phyloP scores from a whole-genome alignment of 2,329 filamentous ascomycete species.

The Camillea tinctor region DNA sequence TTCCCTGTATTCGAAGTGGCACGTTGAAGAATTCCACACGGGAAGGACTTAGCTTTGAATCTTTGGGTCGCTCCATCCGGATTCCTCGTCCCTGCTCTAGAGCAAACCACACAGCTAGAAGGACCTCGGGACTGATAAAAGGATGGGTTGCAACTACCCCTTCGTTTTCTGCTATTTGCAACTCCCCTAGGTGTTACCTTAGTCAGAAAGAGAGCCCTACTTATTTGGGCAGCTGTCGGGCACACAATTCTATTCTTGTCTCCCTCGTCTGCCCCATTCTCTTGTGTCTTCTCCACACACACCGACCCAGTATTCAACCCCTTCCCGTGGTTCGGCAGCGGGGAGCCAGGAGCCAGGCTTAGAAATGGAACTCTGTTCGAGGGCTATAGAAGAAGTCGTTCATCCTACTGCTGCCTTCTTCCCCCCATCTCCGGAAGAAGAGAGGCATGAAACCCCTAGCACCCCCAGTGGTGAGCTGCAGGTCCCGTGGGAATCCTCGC shows the following conservation, averaged over 20 bases:
- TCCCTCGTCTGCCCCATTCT: not conserved
- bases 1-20: not conserved
- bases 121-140: not conserved
- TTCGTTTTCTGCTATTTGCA: not conserved
- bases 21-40: not conserved
- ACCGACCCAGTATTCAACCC: not conserved
- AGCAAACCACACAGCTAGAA: not conserved
- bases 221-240: not conserved
- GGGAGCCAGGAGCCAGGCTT: not conserved
- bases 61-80: not conserved
- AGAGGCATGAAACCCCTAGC: slow-evolving; percentile 4
- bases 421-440: slow-evolving; percentile 7
- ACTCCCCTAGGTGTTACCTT: not conserved
- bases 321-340: not conserved
- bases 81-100: not conserved
- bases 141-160: not conserved
- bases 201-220: not conserved
- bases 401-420: slow-evolving; percentile 57
- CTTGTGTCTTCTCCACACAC: not conserved
- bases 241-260: not conserved
- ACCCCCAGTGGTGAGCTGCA: slow-evolving; percentile 1
- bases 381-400: slow-evolving; percentile 53
- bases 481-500: slow-evolving; percentile 45
- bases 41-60: not conserved
- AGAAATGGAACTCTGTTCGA: slow-evolving; percentile 53